Percentiles rank a stretch among this genome's conserved stretches.
Conservation (phyloP, 1,139 yeast genomes). For the Hansenula sp. region DNA sequence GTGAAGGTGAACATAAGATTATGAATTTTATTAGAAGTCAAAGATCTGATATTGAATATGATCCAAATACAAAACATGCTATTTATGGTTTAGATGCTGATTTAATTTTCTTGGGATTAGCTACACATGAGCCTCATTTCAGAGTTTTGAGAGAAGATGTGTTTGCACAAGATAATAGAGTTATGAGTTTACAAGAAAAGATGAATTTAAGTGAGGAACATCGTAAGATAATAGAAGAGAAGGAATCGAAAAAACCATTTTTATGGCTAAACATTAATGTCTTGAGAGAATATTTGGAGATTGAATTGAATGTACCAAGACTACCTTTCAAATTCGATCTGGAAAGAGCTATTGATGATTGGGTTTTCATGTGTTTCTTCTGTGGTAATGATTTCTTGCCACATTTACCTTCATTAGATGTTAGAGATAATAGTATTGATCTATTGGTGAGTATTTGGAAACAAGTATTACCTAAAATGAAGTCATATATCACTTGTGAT, state of each 20-base stretch:
- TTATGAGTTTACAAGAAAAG: conserved; percentile 43
- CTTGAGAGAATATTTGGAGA: conserved; percentile 80
- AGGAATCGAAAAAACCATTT: conserved; percentile 76
- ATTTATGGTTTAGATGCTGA: conserved; percentile 98
- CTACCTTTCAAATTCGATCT: conserved; percentile 74
- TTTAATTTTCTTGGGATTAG: conserved; percentile 89
- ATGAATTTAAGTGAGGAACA: conserved; percentile 59
- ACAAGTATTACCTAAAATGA: conserved; percentile 55
- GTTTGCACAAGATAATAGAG: conserved; percentile 65
- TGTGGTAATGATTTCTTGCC: conserved; percentile 99
- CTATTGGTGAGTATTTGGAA: conserved; percentile 82
- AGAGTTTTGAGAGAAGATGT: conserved; percentile 93
- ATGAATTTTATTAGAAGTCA: conserved; percentile 90
- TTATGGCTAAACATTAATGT: conserved; percentile 91
- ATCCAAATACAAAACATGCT: conserved; percentile 89
- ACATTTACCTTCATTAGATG: conserved; percentile 91
- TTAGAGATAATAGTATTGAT: conserved; percentile 91
- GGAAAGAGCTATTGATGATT: conserved; percentile 96
- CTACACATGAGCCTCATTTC: conserved; percentile 97
- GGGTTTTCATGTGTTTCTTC: conserved; percentile 98
- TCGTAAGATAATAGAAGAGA: conserved; percentile 45
- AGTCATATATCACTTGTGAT: conserved; percentile 83
- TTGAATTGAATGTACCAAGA: conserved; percentile 72
- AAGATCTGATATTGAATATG: conserved; percentile 78
- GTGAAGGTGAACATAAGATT: conserved; percentile 98